Base-by-base conservation (phyloP, 805 yeast species). In the Starmera pachycereana region DNA sequence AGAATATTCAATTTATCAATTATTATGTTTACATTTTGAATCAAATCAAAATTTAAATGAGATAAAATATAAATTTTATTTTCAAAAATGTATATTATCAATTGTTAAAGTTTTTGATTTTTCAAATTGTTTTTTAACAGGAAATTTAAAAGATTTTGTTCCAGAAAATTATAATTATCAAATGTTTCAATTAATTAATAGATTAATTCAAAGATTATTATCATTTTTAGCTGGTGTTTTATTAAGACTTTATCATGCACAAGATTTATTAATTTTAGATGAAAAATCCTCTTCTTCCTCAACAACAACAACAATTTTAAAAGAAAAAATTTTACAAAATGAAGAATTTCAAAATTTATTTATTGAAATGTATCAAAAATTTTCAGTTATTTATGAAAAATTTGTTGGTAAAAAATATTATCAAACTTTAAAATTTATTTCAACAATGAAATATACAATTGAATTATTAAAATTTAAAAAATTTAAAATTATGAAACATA, bases 401-500 rank as follows among this genome's bases (percentile, higher is more conserved):
- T 43, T 43, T 13, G 28, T 47, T 19, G 46, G 48, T 7, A 37
- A 41, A 6, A 44, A 38, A 27, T 49, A 50, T 31, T 49, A 41
- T 37, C 32, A 19, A 6, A 12, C 44, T 4, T 25, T 50, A 33
- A 50, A 47, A 33, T 12, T 37, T 3, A 11, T 40, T 12, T 44
- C 48, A 3, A 38, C 31, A 25, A 40, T 31, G 33, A 42, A 37
- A 28, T 47, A 41, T 34, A 37, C 42, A 3, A 16, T 43, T 12
- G 22, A 36, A 3, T 33, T 40, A 11, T 22, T 50, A 19, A 41
- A 37, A 6, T 37, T 35, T 1, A 38, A 47, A 30, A 42, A 43
- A 29, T 49, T 50, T 36, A 34, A 37, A 29, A 36, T 49, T 1
- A 44, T 50, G 50, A 41, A 44, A 13, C 40, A 42, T 12, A 44